A percentile compares a stretch with the other conserved stretches of the same genome.
Evolutionary conservation across 2,329 filamentous ascomycete species (phyloP).

Genomic region (Paraconiothyrium sp.): DNA sequence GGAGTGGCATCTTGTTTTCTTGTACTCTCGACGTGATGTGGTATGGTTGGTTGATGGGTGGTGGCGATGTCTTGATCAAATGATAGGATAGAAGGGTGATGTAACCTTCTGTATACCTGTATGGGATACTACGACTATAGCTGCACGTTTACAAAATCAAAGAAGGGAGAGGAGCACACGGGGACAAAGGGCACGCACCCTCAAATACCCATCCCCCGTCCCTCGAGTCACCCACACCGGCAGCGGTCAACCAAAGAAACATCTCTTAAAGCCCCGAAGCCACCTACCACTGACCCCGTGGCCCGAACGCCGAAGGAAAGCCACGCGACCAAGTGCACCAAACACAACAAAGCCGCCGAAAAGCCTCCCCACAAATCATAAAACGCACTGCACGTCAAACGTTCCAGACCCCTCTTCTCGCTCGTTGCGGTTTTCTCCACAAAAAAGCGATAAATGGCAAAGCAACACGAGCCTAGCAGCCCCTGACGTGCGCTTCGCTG

Average conservation of each 20-base stretch:
- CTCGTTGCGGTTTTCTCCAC: not conserved
- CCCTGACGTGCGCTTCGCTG: not conserved
- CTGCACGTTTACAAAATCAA: not conserved
- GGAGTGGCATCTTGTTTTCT: constrained; percentile 39
- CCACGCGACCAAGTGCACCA: not conserved
- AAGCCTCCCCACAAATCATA: constrained; percentile 3
- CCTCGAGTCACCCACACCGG: not conserved
- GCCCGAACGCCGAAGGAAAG: constrained; percentile 1
- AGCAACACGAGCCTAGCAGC: not conserved
- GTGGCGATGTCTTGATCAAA: too few relatives aligned
- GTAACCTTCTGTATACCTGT: not conserved
- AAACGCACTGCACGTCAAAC: constrained; percentile 8
- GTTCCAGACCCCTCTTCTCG: constrained; percentile 9
- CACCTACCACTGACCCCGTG: not conserved
- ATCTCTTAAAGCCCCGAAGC: too few relatives aligned
- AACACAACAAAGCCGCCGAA: not conserved
- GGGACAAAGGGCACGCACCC: not conserved
- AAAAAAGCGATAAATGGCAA: not conserved
- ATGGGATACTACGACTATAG: not conserved
- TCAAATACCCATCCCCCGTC: not conserved
- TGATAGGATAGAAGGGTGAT: too few relatives aligned
- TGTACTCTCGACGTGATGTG: not conserved
- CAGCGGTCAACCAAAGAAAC: not conserved
- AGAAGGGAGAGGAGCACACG: not conserved
- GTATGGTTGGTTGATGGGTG: not conserved